These are phyloP conservation scores for Sporothrix pallida DNA, from an alignment of 2,329 filamentous ascomycete species.

Conservation along the genomic window DNA sequence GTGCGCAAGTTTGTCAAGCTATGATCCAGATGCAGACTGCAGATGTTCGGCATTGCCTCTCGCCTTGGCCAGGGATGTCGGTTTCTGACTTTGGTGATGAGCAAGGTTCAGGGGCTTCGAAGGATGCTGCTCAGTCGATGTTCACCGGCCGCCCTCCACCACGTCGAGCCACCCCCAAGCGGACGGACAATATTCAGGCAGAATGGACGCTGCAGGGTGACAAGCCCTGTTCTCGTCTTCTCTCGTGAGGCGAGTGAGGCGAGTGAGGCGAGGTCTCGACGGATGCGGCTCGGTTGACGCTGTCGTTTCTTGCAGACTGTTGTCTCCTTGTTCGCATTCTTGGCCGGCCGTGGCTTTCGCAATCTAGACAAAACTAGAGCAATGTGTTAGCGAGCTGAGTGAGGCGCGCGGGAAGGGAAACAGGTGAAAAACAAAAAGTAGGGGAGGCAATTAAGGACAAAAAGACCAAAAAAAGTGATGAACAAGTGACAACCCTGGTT, in stretches of 20 bases:
- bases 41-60: too few species aligned
- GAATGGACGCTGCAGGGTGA: neutral
- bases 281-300: neutral
- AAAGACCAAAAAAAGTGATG: neutral
- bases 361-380: neutral
- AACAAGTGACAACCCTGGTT: conserved; percentile 15
- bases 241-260: neutral
- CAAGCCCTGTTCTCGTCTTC: neutral
- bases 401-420: too few species aligned
- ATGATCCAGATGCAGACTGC: too few species aligned
- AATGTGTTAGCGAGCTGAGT: neutral
- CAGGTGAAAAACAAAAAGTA: neutral
- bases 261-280: neutral
- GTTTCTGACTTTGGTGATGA: neutral
- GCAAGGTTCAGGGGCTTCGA: neutral
- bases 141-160: neutral
- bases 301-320: neutral
- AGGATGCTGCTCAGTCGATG: neutral
- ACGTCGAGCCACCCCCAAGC: neutral
- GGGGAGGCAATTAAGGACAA: neutral
- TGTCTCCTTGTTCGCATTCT: neutral
- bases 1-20: too few species aligned
- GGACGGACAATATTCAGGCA: neutral
- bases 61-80: too few species aligned
- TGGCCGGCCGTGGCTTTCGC: neutral